Percentiles rank a stretch among this genome's conserved stretches.
phyloP scores from a whole-genome alignment of 345 rosid species.

The Zanthoxylum bungeanum region DNA sequence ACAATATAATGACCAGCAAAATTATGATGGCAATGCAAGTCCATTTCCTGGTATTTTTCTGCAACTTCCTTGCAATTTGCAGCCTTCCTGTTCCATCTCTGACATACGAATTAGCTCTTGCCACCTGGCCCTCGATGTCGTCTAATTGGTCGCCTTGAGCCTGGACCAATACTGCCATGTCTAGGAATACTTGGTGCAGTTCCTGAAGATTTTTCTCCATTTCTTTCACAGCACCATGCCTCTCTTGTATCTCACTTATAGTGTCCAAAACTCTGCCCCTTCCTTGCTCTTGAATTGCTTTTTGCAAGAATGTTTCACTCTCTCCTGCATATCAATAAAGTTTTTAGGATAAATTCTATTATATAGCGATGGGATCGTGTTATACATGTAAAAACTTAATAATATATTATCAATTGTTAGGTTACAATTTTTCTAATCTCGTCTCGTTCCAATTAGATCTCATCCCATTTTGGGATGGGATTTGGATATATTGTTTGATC shows the following conservation, averaged over 20 bases:
- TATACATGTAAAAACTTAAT: no score
- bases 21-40: constrained; percentile 59
- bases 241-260: constrained; percentile 77
- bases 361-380: no score
- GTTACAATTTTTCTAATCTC: no score
- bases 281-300: constrained; percentile 92
- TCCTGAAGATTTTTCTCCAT: constrained; percentile 75
- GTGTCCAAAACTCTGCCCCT: constrained; percentile 75
- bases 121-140: constrained; percentile 78
- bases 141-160: constrained; percentile 76
- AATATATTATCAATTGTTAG: no score
- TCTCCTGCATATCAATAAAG: constrained; percentile 53
- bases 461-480: no score
- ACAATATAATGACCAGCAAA: constrained; percentile 54
- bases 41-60: constrained; percentile 83
- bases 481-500: no score
- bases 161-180: constrained; percentile 81
- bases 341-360: no score
- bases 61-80: constrained; percentile 57
- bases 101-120: constrained; percentile 68
- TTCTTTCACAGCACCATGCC: constrained; percentile 84
- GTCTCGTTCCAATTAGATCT: no score
- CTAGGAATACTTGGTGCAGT: constrained; percentile 85
- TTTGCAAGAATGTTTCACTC: constrained; percentile 84
- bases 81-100: constrained; percentile 52